Base-by-base conservation (phyloP, 176 grass and related monocot species). In the Musa troglodytarum region DNA sequence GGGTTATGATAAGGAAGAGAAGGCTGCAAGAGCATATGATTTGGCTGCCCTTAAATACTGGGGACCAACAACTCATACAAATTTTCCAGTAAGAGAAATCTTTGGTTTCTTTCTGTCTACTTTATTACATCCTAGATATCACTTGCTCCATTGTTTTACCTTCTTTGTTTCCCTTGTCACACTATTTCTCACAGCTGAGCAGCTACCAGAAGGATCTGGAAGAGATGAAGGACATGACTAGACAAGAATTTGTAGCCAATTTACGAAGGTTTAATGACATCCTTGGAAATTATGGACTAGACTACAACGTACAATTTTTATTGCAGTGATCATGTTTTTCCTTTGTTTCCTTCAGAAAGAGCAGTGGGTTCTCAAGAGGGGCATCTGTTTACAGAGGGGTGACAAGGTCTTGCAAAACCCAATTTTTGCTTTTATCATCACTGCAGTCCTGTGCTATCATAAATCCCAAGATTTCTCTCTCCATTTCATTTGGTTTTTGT, bases 361-460 rank as follows among this genome's bases (percentile, higher is more conserved):
- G 92, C 85, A 96, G 89, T 82, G 92, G 92, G 10, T 96, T 96
- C 81, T 96, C 92, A 74, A 92, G 92, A 76, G 93, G 93, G 65
- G 93, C 93, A 90, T 92, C 93, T 80, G 83, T 89, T 76, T 96
- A 92, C 84, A 85, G 93, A 90, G 93, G 93, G 52, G 93, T 96
- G 55, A 96, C 92, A 15, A 96, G 92, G 92, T 96, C 73, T 75
- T 69, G 77, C 82, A 56, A 69, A 64, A 72, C 57, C 65, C 82
- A 65, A 77, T 28, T 65, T 77, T 53, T 25, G 34, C 4, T 87
- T 94, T 43, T 43, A 43, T 43, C 4, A 78, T 68, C 78, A 49
- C 65, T 75, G 34, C 11, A 28, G 56, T 17, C 49, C 43, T 58
- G 61, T 66, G 55, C 76, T 61, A 63, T 69, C 49, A 69, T 54